Conservation (phyloP, 495 filamentous ascomycete genomes). For the Glonium stellatum region DNA sequence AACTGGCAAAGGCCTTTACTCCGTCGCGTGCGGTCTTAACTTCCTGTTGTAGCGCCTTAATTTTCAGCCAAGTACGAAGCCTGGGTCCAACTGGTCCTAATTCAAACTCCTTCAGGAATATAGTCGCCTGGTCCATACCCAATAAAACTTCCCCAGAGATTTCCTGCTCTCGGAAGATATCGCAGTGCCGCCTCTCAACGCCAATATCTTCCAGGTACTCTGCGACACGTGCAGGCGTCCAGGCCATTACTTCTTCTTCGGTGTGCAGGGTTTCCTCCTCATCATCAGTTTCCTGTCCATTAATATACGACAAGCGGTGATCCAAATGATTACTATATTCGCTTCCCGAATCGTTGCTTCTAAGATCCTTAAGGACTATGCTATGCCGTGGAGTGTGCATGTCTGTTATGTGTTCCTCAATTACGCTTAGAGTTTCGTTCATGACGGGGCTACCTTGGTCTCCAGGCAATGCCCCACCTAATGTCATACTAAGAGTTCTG, state of each 20-base stretch:
- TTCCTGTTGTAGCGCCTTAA: conserved; percentile 82
- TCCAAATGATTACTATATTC: conserved; percentile 78
- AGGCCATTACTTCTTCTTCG: conserved; percentile 43
- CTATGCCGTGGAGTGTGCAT: conserved; percentile 69
- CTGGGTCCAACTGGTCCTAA: conserved; percentile 83
- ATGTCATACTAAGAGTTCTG: conserved; percentile 44
- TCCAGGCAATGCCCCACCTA: conserved; percentile 35
- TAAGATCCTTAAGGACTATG: conserved; percentile 42
- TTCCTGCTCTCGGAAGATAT: conserved; percentile 92
- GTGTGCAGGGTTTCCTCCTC: conserved; percentile 39
- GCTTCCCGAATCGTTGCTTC: conserved; percentile 71
- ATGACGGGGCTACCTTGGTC: conserved; percentile 61
- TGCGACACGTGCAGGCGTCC: conserved; percentile 73
- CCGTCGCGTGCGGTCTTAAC: conserved; percentile 44
- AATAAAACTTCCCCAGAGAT: conserved; percentile 89
- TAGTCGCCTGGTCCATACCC: conserved; percentile 86
- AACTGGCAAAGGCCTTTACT: conserved; percentile 33
- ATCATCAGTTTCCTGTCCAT: conserved; percentile 56
- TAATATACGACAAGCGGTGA: conserved; percentile 78
- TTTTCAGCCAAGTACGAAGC: conserved; percentile 91
- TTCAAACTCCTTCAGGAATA: conserved; percentile 93
- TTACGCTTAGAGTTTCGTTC: conserved; percentile 94
- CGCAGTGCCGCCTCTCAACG: conserved; percentile 78
- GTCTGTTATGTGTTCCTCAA: conserved; percentile 96
- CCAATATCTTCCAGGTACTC: conserved; percentile 74